Conservation (phyloP, 208 protist species). For the Acanthamoeba rhysodes region DNA sequence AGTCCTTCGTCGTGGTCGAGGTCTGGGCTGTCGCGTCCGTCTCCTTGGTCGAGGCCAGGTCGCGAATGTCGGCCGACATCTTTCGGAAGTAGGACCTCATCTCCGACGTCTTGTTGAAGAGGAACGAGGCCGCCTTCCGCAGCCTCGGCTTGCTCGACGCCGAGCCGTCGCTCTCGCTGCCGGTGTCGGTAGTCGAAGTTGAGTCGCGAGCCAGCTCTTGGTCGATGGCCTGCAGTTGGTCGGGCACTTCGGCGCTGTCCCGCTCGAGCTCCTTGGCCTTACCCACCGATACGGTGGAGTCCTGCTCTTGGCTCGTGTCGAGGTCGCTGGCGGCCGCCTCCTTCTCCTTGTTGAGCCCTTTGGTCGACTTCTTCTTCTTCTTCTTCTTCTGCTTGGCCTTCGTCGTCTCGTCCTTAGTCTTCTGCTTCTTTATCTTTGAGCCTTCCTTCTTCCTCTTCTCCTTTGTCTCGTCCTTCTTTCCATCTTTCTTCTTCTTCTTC, state of each 20-base stretch:
- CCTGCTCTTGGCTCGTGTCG: neutral
- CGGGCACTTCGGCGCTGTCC: neutral
- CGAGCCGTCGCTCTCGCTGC: neutral
- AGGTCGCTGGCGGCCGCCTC: neutral
- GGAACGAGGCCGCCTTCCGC: slow-evolving; percentile 9
- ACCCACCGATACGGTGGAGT: neutral
- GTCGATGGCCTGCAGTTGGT: neutral
- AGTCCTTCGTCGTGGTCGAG: neutral
- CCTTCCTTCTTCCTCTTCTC: neutral
- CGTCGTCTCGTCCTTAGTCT: neutral
- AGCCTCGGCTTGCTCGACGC: neutral
- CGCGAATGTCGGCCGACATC: slow-evolving; percentile 30
- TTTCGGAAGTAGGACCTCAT: neutral
- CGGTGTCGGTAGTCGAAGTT: neutral
- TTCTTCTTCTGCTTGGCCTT: neutral
- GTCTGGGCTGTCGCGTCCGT: neutral
- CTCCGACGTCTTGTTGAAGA: slow-evolving; percentile 33
- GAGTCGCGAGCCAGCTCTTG: neutral
- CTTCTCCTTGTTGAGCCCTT: neutral
- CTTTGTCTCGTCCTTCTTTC: neutral
- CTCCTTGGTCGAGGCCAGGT: neutral
- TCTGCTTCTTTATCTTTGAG: neutral
- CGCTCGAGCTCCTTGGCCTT: neutral
- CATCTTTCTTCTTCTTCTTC: neutral
- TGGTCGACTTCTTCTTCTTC: neutral